Base-by-base conservation (phyloP, 2,329 filamentous ascomycete genomes). In the Periconia digitata region DNA sequence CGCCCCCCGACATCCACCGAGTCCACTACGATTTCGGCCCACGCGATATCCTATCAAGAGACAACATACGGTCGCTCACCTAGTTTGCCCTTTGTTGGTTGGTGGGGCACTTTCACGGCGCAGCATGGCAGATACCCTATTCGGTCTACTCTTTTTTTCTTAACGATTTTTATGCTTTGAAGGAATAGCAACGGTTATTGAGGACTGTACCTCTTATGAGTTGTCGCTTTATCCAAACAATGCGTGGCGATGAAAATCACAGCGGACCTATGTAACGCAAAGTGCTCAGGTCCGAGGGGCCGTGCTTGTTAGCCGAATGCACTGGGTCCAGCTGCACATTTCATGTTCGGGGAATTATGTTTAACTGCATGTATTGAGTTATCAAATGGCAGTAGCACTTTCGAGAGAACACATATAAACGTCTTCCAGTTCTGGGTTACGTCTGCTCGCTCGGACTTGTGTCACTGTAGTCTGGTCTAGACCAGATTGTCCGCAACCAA, bases 61-160 rank as follows among this genome's bases (percentile, higher is more conserved):
- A 32, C 27, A 12, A 4, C 27, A 32, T 32, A 32, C 4, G 27
- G 12, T 27, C 13, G 24, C 24, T 27, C 27, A 32, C 27, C n/a
- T 12, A 32, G 27, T 13, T 15, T 15, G 27, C 27, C 4, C 27
- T 50, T 23, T 44, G 38, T 48, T 35, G 39, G 45, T 45, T 46
- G 47, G 44, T 40, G 46, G 44, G 58, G 54, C 50, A 48, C 47
- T 47, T 53, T 39, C 53, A 53, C 52, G 53, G 59, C 52, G 49
- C 46, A 37, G 51, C 55, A 53, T 46, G 46, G 55, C 56, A 56
- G 50, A 56, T 59, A 52, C 48, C 52, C 56, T 50, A 46, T 46
- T 54, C 49, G 44, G 46, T 58, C 46, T 49, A 54, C 53, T 42
- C 37, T 24, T 61, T n/a, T n/a, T n/a, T 62, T 56, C 55, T 47